Percentiles rank a stretch among this genome's conserved stretches.
These are phyloP conservation scores for Abelmoschus esculentus DNA, from an alignment of 345 rosid genomes.

Conservation along the genomic window DNA sequence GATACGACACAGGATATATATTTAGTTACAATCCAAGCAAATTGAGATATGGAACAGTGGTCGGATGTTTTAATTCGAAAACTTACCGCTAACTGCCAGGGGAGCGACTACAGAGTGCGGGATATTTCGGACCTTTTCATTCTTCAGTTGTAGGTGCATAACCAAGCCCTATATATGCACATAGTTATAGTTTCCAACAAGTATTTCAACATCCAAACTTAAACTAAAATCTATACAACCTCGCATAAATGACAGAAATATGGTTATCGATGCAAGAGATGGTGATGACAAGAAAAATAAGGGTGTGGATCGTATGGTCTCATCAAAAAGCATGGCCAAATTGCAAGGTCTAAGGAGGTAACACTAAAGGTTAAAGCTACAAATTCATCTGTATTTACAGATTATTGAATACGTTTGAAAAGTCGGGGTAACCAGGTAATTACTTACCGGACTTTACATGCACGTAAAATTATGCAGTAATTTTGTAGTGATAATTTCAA, in stretches of 20 bases:
- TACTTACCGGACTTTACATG: background rate
- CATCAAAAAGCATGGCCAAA: background rate
- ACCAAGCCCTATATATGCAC: conserved; percentile 37
- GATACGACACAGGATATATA: background rate
- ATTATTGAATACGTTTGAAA: background rate
- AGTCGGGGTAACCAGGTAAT: no score
- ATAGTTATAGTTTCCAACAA: background rate
- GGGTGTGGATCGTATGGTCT: background rate
- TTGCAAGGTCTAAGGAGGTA: background rate
- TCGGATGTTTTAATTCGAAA: background rate
- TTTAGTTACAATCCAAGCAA: background rate
- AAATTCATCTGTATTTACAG: background rate
- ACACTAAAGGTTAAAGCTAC: background rate
- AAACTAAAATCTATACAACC: background rate
- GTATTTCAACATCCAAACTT: conserved; percentile 5
- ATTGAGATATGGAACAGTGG: background rate
- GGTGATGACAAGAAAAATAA: background rate
- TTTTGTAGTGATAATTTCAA: background rate
- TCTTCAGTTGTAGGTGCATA: conserved; percentile 45
- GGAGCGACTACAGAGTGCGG: conserved; percentile 60
- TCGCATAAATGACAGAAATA: background rate
- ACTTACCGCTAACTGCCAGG: conserved; percentile 79
- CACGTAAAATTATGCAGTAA: background rate
- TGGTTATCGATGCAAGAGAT: background rate
- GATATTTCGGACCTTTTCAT: conserved; percentile 58